Evolutionary conservation across 2,329 filamentous ascomycete species (phyloP).

Genomic region (Hymenoscyphus salicellus): DNA sequence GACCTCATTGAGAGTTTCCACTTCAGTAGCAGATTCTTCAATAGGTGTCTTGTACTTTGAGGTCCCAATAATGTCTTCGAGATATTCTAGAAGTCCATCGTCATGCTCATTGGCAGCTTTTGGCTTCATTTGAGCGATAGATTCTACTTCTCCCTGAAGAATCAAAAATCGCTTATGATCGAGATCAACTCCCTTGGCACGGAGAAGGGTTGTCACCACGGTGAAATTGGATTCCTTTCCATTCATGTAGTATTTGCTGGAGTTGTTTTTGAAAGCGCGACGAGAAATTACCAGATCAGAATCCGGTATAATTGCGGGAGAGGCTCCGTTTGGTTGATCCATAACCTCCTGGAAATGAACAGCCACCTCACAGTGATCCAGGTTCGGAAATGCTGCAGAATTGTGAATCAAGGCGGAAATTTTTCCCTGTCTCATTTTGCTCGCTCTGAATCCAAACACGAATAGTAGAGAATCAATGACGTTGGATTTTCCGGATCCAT

Average conservation of each 20-base stretch:
- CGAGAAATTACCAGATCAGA: conserved; percentile 86
- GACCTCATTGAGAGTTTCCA: conserved; percentile 89
- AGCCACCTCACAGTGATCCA: conserved; percentile 91
- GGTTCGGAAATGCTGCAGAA: conserved; percentile 78
- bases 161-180: conserved; percentile 99
- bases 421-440: conserved; percentile 99
- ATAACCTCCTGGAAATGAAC: conserved; percentile 96
- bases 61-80: conserved; percentile 97
- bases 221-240: conserved; percentile 88
- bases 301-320: conserved; percentile 73
- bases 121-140: conserved; percentile 98
- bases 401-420: conserved; percentile 98
- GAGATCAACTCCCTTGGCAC: conserved; percentile 85
- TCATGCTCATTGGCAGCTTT: conserved; percentile 95
- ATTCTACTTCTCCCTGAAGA: conserved; percentile 95
- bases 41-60: conserved; percentile 98
- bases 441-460: conserved; percentile 97
- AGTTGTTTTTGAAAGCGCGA: conserved; percentile 95
- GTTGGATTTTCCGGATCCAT: conserved; percentile 97
- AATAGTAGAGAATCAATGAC: conserved; percentile 97
- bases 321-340: conserved; percentile 75
- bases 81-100: conserved; percentile 90
- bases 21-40: conserved; percentile 85
- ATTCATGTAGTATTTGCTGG: conserved; percentile 98
- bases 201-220: conserved; percentile 79